Conservation (phyloP, 2,329 filamentous ascomycete genomes). For the Xylaria sp. region DNA sequence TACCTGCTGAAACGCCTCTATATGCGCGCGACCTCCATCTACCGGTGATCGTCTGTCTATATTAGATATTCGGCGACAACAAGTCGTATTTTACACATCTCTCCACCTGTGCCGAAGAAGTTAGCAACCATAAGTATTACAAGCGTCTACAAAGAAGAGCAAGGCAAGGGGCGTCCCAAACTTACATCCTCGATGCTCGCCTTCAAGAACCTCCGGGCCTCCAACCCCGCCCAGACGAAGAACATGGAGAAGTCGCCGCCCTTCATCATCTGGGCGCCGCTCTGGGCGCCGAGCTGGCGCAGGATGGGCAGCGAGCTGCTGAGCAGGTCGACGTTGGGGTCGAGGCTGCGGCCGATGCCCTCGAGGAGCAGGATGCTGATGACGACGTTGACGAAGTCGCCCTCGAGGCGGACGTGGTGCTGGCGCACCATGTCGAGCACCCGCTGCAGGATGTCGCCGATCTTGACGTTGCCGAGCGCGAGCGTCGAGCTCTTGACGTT, state of each 20-base stretch:
- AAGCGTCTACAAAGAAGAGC: slow-evolving; percentile 16
- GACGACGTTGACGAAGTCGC: slow-evolving; percentile 98
- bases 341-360: slow-evolving; percentile 85
- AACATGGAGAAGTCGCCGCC: slow-evolving; percentile 82
- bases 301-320: slow-evolving; percentile 86
- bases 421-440: slow-evolving; percentile 88
- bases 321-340: slow-evolving; percentile 87
- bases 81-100: slow-evolving; percentile 89
- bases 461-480: slow-evolving; percentile 90
- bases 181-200: slow-evolving; percentile 85
- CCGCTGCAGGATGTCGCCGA: slow-evolving; percentile 90
- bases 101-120: slow-evolving; percentile 62
- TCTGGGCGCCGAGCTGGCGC: slow-evolving; percentile 80
- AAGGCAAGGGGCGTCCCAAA: slow-evolving; percentile 23
- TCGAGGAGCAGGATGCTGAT: slow-evolving; percentile 92
- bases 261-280: slow-evolving; percentile 69
- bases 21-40: slow-evolving; percentile 19
- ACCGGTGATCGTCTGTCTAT: slow-evolving; percentile 7
- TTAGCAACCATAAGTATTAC: background rate
- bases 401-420: slow-evolving; percentile 93
- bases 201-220: slow-evolving; percentile 86
- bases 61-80: slow-evolving; percentile 80
- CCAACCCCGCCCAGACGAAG: slow-evolving; percentile 87
- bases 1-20: slow-evolving; percentile 25
- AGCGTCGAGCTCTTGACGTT: slow-evolving; percentile 89